Evolutionary conservation across 2,329 filamentous ascomycete species (phyloP).

Genomic region (Trichoderma aggressivum): DNA sequence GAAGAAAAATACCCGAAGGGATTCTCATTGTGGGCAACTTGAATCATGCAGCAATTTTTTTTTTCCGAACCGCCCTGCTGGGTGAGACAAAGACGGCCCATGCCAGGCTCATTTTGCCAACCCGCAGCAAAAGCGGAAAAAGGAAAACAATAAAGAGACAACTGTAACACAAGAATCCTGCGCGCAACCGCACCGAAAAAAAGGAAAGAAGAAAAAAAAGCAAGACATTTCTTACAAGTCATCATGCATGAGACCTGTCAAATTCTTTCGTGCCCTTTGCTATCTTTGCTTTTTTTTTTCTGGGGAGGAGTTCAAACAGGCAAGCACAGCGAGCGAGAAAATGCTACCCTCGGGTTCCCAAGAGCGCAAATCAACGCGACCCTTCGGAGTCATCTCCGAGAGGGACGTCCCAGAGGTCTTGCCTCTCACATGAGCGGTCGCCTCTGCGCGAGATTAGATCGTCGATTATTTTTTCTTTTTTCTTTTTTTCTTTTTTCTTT

Average conservation of each 20-base stretch:
- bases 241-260: background rate
- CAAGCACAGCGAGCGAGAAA: background rate
- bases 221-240: background rate
- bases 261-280: background rate
- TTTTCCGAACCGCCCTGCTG: slow-evolving; percentile 7
- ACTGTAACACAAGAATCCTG: background rate
- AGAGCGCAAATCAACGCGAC: background rate
- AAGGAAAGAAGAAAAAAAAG: background rate
- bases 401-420: background rate
- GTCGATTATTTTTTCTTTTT: background rate
- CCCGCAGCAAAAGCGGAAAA: background rate
- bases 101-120: background rate
- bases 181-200: background rate
- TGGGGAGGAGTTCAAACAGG: background rate
- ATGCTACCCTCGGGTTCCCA: background rate
- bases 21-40: background rate
- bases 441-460: slow-evolving; percentile 18
- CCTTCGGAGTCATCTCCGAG: background rate
- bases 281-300: background rate
- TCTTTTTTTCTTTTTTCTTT: background rate
- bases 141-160: background rate
- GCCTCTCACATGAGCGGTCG: slow-evolving; percentile 17
- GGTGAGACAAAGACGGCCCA: slow-evolving; percentile 12
- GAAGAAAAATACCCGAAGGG: background rate
- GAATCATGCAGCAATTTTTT: background rate